Conservation (phyloP, 2,329 filamentous ascomycete genomes). For the Emergomyces pasteurianus region DNA sequence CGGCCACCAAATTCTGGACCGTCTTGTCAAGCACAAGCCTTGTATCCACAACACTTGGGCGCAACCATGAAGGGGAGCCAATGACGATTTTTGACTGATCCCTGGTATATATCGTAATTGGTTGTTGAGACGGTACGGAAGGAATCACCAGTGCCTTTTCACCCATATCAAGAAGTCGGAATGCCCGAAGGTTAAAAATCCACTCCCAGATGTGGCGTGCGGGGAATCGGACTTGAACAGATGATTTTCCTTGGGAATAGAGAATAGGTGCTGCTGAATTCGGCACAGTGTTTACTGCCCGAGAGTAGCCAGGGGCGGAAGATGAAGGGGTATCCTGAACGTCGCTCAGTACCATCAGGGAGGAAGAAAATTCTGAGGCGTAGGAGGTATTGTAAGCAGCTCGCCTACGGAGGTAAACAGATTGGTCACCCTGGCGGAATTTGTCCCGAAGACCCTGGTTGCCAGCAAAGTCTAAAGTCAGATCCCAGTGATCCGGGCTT, state of each 20-base stretch:
- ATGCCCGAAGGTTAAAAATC: constrained; percentile 53
- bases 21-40: constrained; percentile 53
- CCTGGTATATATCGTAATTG: constrained; percentile 16
- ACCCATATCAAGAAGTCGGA: constrained; percentile 47
- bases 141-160: constrained; percentile 55
- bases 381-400: constrained; percentile 51
- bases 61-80: constrained; percentile 38
- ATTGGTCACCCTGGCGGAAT: constrained; percentile 55
- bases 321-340: constrained; percentile 33
- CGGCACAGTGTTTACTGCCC: not conserved
- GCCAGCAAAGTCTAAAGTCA: constrained; percentile 60
- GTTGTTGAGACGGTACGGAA: constrained; percentile 24
- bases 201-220: constrained; percentile 51
- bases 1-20: constrained; percentile 22
- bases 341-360: constrained; percentile 61
- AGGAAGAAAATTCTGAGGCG: constrained; percentile 56
- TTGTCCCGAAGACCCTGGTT: constrained; percentile 50
- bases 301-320: constrained; percentile 8
- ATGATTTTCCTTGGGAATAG: constrained; percentile 14
- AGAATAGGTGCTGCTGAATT: not conserved
- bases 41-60: constrained; percentile 56
- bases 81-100: constrained; percentile 29
- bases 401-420: constrained; percentile 60
- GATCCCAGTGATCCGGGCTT: constrained; percentile 62
- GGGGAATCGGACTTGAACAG: constrained; percentile 19